Evolutionary conservation across 2,329 filamentous ascomycete species (phyloP), one percentile per base, ranked within the genome.

Genomic region (Apiospora pterosperma): DNA sequence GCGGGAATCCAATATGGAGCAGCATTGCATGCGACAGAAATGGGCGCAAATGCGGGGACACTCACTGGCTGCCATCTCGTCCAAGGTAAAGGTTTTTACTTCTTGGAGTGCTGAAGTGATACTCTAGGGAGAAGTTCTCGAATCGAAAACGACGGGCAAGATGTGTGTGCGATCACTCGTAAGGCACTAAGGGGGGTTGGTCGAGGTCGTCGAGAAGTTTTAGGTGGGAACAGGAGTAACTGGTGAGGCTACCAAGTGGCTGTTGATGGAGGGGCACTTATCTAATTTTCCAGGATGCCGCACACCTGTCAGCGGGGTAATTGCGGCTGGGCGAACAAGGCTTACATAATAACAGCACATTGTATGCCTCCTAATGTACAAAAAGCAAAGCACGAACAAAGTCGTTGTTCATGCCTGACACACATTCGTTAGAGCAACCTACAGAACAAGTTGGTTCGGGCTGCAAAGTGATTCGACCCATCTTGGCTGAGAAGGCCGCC

Each of bases 1-100:
- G 52, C 21, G 41, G 58, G 23, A n/a, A 19, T 39, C 6, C 16
- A 34, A 19, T 23, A 19, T 44, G 36, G n/a, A 10, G 82, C 10
- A 48, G 6, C 6, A 12, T 23, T 42, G 60, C 38, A 48, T 62
- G 60, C 39, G 60, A 36, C 25, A 31, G 23, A 61, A 61, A 61
- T 28, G 39, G 42, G 31, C 34, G 44, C 42, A 44, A 62, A 41
- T 42, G 59, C 39, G 38, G 41, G 42, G 28, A 36, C 21, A 66
- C 65, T 62, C 44, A 66, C 65, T 66, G 48, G 59, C 60, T 38
- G 65, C 65, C 65, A 66, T 66, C 62, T 62, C 61, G 59, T n/a
- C 52, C 62, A 34, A 42, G 36, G 58, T 5, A 28, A 55, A 55
- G 48, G 5, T 34, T 55, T 55, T 34, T 31, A 12, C 12, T 55